Percentiles rank a stretch among this genome's conserved stretches.
Conservation (phyloP, 768 basidiomycete genomes). For the Amanita phalloides region DNA sequence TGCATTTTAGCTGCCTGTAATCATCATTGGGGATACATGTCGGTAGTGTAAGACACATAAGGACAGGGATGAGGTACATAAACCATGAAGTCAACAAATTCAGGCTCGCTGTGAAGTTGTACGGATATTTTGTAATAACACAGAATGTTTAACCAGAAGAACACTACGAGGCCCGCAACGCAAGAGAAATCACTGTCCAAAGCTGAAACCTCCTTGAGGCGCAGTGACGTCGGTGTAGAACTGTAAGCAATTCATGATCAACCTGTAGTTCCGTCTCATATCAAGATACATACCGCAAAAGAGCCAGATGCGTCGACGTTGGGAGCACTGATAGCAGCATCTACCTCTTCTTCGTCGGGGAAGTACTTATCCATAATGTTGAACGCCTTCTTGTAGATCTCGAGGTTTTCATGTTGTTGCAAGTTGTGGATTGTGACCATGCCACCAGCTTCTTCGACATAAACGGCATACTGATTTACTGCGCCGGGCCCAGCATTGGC, state of each 20-base stretch:
- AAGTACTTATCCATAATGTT: slow-evolving; percentile 98
- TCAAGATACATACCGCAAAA: slow-evolving; percentile 48
- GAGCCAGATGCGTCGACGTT: slow-evolving; percentile 63
- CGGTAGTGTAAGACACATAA: background rate
- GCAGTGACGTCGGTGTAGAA: slow-evolving; percentile 82
- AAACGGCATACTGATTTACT: slow-evolving; percentile 87
- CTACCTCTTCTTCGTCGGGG: slow-evolving; percentile 94
- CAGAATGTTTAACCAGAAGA: slow-evolving; percentile 1
- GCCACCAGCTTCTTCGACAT: slow-evolving; percentile 95
- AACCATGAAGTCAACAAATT: background rate
- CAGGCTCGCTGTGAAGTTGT: background rate
- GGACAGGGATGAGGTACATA: background rate
- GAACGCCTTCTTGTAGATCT: slow-evolving; percentile 99
- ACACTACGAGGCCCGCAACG: background rate
- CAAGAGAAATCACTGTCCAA: slow-evolving; percentile 49
- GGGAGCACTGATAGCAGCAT: slow-evolving; percentile 70
- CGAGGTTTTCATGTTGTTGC: slow-evolving; percentile 98
- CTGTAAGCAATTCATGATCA: slow-evolving; percentile 21
- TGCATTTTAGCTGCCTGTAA: background rate
- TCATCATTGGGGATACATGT: slow-evolving; percentile 14
- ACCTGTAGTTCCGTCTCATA: slow-evolving; percentile 1
- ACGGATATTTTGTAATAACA: slow-evolving; percentile 2
- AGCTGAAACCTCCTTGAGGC: slow-evolving; percentile 94
- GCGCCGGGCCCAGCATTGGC: slow-evolving; percentile 70
- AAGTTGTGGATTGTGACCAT: slow-evolving; percentile 99